A percentile compares a stretch with the other conserved stretches of the same genome.
Conservation (phyloP, 1,284 basidiomycete genomes). For the Omphalotus olearius region DNA sequence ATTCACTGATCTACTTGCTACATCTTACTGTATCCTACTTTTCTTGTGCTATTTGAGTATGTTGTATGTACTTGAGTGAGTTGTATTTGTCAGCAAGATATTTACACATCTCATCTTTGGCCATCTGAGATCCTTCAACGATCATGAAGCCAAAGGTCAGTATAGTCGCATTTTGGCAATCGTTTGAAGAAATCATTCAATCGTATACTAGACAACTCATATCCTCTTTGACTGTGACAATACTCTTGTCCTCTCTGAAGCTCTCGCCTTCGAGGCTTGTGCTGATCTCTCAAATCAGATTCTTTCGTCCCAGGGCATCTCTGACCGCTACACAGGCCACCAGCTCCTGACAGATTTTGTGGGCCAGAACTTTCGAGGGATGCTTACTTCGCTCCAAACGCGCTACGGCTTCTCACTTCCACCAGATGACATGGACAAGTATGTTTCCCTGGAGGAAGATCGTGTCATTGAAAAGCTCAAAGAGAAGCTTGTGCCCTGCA, state of each 20-base stretch:
- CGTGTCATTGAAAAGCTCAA: conserved; percentile 20
- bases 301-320: conserved; percentile 17
- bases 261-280: conserved; percentile 24
- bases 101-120: neutral
- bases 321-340: conserved; percentile 21
- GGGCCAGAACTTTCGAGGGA: conserved; percentile 26
- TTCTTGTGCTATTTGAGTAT: too few relatives aligned
- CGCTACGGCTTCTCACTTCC: conserved; percentile 19
- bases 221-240: conserved; percentile 27
- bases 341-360: conserved; percentile 23
- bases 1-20: too few relatives aligned
- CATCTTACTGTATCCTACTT: too few relatives aligned
- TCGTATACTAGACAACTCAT: conserved; percentile 17
- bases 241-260: conserved; percentile 24
- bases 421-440: conserved; percentile 17
- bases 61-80: too few relatives aligned
- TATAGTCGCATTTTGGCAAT: too few relatives aligned
- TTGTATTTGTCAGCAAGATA: neutral
- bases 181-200: neutral
- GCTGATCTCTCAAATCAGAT: conserved; percentile 24
- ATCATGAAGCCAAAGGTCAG: conserved; percentile 11
- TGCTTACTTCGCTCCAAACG: conserved; percentile 22
- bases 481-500: conserved; percentile 19
- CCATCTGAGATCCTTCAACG: neutral
- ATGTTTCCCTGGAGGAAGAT: conserved; percentile 23